Evolutionary conservation across 2,329 filamentous ascomycete species (phyloP), one percentile per base, ranked within the genome.

Genomic region (Calonectria pteridis): DNA sequence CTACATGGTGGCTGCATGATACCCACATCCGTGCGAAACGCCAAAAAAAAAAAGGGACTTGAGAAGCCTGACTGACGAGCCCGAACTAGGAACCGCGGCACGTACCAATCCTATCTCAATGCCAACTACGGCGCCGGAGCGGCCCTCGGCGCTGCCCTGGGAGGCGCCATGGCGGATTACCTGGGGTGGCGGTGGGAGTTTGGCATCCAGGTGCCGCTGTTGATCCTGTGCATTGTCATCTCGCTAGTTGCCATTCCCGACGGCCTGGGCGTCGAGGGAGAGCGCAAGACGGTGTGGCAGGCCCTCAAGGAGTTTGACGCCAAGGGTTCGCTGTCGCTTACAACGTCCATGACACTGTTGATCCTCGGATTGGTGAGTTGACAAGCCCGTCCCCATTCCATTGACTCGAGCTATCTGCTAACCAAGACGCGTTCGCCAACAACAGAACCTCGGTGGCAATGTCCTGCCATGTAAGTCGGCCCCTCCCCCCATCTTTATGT

Each of bases 141-240:
- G 3, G 87, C 89, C 9, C 84, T 91, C 3, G 94, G 94, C 3
- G 93, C 93, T 1, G 93, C 93, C 0, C 86, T 94, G 9, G 94
- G 93, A 18, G 93, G 93, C 1, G 87, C 91, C 67, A 90, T 95
- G 80, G 93, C 92, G 29, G 93, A 95, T 79, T 87, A 86, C 40
- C 83, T 95, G 2, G 94, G 94, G 35, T 95, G 93, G 93, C 87
- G 94, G 51, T 94, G 92, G 91, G 92, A 93, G 70, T 95, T 93
- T 80, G 90, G 90, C 67, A 83, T 93, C 10, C 91, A 93, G 82
- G 85, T 93, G 4, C 88, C 90, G 3, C 84, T 86, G 0, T 79
- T 92, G 35, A 31, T 88, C 0, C 62, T 89, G 2, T 88, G 87
- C 73, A 82, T 90, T 55, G 76, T 81, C 11, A 80, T 90, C n/a